Percentiles rank a stretch among this genome's conserved stretches.
phyloP scores from a whole-genome alignment of 805 yeast species.

The Lipomyces kockii region DNA sequence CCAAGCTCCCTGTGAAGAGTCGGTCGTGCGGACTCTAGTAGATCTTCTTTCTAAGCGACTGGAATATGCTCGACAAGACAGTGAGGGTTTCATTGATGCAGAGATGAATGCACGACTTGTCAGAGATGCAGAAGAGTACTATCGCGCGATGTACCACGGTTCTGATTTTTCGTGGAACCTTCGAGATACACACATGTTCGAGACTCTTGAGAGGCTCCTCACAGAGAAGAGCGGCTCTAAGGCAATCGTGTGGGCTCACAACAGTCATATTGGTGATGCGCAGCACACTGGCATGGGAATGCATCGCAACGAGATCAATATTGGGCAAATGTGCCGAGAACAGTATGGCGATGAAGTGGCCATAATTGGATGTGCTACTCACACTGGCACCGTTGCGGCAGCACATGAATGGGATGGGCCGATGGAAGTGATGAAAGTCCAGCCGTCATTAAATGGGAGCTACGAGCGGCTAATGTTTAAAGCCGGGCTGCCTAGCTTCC shows the following conservation, averaged over 20 bases:
- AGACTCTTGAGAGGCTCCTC: conserved; percentile 2
- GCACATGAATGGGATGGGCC: conserved; percentile 10
- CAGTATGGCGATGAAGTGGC: conserved; percentile 3
- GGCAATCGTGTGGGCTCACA: conserved; percentile 12
- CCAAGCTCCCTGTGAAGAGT: conserved; percentile 4
- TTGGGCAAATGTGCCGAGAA: conserved; percentile 7
- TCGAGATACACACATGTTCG: conserved; percentile 9
- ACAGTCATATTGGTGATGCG: conserved; percentile 12
- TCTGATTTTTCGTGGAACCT: conserved; percentile 10
- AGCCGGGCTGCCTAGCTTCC: conserved; percentile 4
- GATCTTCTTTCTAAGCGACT: conserved; percentile 2
- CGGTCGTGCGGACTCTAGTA: conserved; percentile 1
- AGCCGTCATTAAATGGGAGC: conserved; percentile 3
- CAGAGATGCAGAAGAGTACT: conserved; percentile 7
- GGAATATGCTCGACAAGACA: conserved; percentile 8
- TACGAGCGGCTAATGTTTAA: neutral
- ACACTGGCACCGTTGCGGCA: neutral
- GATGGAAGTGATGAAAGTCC: conserved; percentile 8
- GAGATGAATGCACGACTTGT: conserved; percentile 15
- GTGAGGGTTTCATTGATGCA: conserved; percentile 4
- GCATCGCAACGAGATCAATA: conserved; percentile 9
- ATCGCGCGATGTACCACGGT: conserved; percentile 8
- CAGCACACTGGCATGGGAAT: conserved; percentile 7
- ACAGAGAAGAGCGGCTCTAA: neutral
- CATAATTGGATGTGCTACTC: neutral